A percentile compares a stretch with the other conserved stretches of the same genome.
Evolutionary conservation across 345 rosid genomes (phyloP).

Genomic region (Aurinia saxatilis): DNA sequence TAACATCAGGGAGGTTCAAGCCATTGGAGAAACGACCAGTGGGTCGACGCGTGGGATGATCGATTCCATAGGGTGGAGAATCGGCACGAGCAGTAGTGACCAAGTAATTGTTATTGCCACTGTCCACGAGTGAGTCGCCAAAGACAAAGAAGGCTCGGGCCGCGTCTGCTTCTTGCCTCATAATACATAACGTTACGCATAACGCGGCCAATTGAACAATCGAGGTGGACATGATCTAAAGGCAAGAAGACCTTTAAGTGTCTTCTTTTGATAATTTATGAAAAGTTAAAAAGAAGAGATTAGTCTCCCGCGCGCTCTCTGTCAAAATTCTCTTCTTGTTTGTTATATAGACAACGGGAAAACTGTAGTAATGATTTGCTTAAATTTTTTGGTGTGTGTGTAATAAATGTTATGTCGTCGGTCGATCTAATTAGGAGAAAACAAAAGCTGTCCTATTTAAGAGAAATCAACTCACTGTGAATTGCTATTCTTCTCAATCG

Average conservation of each 20-base stretch:
- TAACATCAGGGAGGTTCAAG: slow-evolving; percentile 62
- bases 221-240: slow-evolving; percentile 9
- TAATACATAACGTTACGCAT: neutral
- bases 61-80: slow-evolving; percentile 66
- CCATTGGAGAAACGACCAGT: slow-evolving; percentile 81
- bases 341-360: neutral
- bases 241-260: too few species aligned
- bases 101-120: slow-evolving; percentile 69
- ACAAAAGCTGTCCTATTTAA: slow-evolving; percentile 1
- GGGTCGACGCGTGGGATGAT: slow-evolving; percentile 52
- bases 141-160: slow-evolving; percentile 65
- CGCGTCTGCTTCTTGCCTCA: slow-evolving; percentile 25
- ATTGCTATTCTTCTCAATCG: too few species aligned
- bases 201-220: neutral
- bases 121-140: slow-evolving; percentile 78
- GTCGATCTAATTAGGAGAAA: slow-evolving; percentile 7
- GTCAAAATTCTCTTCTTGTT: neutral
- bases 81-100: slow-evolving; percentile 70
- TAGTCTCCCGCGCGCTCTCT: neutral
- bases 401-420: slow-evolving; percentile 22
- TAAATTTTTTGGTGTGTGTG: slow-evolving; percentile 15
- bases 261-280: neutral
- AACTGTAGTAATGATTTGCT: neutral
- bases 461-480: neutral
- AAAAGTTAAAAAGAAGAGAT: too few species aligned